These are phyloP conservation scores for Pontederia paniculata DNA, from an alignment of 176 grass and related monocot genomes.

Conservation along the genomic window DNA sequence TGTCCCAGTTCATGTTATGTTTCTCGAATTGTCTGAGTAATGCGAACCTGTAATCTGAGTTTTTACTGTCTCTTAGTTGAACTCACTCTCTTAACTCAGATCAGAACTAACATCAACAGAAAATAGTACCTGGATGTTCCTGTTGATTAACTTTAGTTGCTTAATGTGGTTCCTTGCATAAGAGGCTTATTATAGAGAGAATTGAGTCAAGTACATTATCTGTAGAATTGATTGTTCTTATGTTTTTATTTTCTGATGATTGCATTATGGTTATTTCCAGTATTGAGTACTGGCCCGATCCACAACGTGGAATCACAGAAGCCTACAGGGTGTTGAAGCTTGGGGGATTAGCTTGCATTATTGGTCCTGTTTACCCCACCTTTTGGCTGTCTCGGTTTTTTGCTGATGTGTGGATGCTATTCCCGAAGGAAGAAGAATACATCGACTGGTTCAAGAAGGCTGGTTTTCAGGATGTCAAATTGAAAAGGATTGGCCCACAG, in stretches of 20 bases:
- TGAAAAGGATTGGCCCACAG: constrained; percentile 89
- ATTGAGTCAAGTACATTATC: too few relatives aligned
- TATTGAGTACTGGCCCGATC: constrained; percentile 95
- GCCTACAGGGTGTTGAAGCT: constrained; percentile 78
- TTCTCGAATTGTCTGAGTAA: background rate
- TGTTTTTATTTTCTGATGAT: constrained; percentile 7
- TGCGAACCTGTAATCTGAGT: background rate
- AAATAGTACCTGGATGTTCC: too few relatives aligned
- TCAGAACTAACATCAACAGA: too few relatives aligned
- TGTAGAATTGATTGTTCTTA: background rate
- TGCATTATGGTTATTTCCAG: constrained; percentile 19
- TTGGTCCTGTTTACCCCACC: constrained; percentile 83
- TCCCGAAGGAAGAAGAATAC: constrained; percentile 95
- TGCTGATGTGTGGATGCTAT: constrained; percentile 96
- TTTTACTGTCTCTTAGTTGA: background rate
- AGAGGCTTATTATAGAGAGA: too few relatives aligned
- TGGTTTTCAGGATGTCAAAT: constrained; percentile 74
- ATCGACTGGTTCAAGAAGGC: constrained; percentile 88
- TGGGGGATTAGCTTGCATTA: constrained; percentile 65
- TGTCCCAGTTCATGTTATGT: background rate
- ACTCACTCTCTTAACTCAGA: too few relatives aligned
- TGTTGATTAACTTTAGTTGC: too few relatives aligned
- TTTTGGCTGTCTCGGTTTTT: constrained; percentile 91
- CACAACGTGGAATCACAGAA: constrained; percentile 83
- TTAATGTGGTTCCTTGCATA: too few relatives aligned